Conservation (phyloP, 228 moss, liverwort and hornwort genomes). For the Sphagnum fallax region DNA sequence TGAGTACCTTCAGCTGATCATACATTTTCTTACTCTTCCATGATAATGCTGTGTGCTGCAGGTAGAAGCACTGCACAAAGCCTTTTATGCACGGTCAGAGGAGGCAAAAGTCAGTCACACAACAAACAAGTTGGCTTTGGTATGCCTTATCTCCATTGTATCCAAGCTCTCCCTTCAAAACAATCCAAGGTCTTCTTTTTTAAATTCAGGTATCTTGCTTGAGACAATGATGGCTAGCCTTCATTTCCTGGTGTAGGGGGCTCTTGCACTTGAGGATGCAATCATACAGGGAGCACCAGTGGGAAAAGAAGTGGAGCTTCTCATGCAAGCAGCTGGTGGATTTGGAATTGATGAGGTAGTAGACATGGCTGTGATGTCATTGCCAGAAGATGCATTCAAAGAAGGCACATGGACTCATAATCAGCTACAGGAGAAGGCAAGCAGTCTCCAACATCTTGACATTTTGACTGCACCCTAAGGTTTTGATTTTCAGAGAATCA, state of each 20-base stretch:
- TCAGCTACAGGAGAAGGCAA: constrained; percentile 84
- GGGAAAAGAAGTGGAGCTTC: constrained; percentile 69
- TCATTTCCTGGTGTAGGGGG: constrained; percentile 40
- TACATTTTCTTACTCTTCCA: too few species aligned
- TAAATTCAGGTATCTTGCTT: too few species aligned
- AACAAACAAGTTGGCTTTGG: constrained; percentile 98
- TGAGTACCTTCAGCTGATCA: too few species aligned
- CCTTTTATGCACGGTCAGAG: constrained; percentile 78
- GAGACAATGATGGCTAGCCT: too few species aligned
- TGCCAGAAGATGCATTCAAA: constrained; percentile 64
- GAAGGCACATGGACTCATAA: constrained; percentile 65
- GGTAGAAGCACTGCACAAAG: constrained; percentile 67
- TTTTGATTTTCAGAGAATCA: too few species aligned
- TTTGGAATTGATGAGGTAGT: constrained; percentile 70
- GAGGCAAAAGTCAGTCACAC: constrained; percentile 89
- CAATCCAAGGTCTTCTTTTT: too few species aligned
- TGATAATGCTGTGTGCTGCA: background rate
- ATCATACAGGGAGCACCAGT: constrained; percentile 68
- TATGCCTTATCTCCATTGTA: constrained; percentile 13
- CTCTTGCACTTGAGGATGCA: constrained; percentile 93
- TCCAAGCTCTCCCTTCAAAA: background rate
- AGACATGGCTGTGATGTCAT: constrained; percentile 73
- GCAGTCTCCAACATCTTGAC: background rate
- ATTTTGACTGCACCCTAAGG: background rate
- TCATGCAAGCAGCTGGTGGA: constrained; percentile 74